phyloP scores from a whole-genome alignment of 1,284 basidiomycete species.

The Volvariella volvacea region DNA sequence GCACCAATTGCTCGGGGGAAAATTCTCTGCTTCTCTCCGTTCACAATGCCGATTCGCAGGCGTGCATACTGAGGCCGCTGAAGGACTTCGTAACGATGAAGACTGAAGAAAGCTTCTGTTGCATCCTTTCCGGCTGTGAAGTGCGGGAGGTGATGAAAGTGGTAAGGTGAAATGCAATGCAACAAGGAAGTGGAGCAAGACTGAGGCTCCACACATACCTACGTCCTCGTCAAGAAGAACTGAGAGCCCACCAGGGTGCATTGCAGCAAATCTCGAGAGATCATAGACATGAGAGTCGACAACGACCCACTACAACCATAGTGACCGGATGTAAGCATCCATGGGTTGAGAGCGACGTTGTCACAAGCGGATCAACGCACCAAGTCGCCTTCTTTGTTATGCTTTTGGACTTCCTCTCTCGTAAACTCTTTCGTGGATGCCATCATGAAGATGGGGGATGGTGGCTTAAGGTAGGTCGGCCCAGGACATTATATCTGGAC shows the following conservation, averaged over 20 bases:
- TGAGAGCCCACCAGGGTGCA: conserved; percentile 79
- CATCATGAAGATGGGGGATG: too few relatives aligned
- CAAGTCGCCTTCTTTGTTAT: conserved; percentile 56
- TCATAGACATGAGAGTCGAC: conserved; percentile 83
- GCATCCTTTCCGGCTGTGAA: conserved; percentile 64
- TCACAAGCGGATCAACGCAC: conserved; percentile 25
- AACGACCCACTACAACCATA: conserved; percentile 67
- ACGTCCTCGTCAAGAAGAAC: conserved; percentile 74
- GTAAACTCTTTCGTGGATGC: conserved; percentile 20
- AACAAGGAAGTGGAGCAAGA: too few relatives aligned
- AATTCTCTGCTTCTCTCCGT: conserved; percentile 49
- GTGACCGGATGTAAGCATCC: too few relatives aligned
- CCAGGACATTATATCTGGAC: too few relatives aligned
- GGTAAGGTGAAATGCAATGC: too few relatives aligned
- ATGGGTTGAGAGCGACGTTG: too few relatives aligned
- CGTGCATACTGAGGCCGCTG: conserved; percentile 61
- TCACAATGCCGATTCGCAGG: conserved; percentile 58
- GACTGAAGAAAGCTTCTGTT: conserved; percentile 69
- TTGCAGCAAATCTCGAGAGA: conserved; percentile 66
- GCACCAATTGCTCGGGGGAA: conserved; percentile 40
- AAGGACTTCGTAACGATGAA: conserved; percentile 74
- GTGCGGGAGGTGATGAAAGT: too few relatives aligned
- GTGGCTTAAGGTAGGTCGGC: too few relatives aligned
- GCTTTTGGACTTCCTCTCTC: conserved; percentile 45
- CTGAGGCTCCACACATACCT: conserved; percentile 44